Percentiles rank a stretch among this genome's conserved stretches.
Evolutionary conservation across 83 land plant genomes (phyloP).

Genomic region (Larix sibirica): DNA sequence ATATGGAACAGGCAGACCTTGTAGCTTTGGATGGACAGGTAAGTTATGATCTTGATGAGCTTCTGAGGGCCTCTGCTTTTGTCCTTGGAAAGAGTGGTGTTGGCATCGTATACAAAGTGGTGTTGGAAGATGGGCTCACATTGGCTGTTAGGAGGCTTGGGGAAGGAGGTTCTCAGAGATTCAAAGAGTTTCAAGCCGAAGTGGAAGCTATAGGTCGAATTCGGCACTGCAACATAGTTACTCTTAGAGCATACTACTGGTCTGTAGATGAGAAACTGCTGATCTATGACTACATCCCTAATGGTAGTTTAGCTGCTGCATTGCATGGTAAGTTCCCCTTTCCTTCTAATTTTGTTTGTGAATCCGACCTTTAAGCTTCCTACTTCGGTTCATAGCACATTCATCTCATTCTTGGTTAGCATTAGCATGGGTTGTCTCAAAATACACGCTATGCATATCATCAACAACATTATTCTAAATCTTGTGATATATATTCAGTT

Average conservation of each 20-base stretch:
- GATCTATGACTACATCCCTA: slow-evolving; percentile 77
- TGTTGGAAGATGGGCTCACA: slow-evolving; percentile 63
- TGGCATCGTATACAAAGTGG: slow-evolving; percentile 88
- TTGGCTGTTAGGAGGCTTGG: slow-evolving; percentile 88
- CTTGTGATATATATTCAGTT: too few species aligned
- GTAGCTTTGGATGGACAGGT: slow-evolving; percentile 53
- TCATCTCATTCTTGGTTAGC: background rate
- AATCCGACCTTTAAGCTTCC: too few species aligned
- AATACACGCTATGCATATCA: background rate
- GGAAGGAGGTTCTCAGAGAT: slow-evolving; percentile 71
- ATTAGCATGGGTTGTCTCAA: background rate
- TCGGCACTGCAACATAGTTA: slow-evolving; percentile 73
- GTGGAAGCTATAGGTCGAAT: slow-evolving; percentile 72
- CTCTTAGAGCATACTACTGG: slow-evolving; percentile 79
- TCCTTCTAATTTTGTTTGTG: background rate
- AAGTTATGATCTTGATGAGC: slow-evolving; percentile 71
- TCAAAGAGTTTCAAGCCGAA: slow-evolving; percentile 73
- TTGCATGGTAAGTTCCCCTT: slow-evolving; percentile 59
- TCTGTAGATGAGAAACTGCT: slow-evolving; percentile 84
- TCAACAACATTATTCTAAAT: too few species aligned
- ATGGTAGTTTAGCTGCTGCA: slow-evolving; percentile 67
- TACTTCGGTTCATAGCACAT: background rate
- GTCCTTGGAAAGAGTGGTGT: slow-evolving; percentile 78
- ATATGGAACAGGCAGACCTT: slow-evolving; percentile 62
- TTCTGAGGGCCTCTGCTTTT: slow-evolving; percentile 79